Conservation (phyloP, 305 asterid species). For the Fraxinus albicans region DNA sequence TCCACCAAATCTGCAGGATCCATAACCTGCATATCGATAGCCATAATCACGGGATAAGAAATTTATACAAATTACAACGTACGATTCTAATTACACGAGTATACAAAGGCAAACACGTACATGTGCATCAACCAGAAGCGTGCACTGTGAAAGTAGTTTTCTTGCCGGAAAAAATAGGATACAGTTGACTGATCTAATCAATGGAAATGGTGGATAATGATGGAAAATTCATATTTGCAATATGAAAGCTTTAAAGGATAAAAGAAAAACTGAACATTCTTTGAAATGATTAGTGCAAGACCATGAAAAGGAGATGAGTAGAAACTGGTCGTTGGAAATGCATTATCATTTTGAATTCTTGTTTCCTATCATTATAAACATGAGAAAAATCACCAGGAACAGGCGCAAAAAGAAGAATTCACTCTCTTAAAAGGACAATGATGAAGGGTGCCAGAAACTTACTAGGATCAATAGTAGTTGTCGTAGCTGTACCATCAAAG, state of each 20-base stretch:
- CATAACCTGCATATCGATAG: conserved; percentile 57
- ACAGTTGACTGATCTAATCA: neutral
- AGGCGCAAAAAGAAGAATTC: neutral
- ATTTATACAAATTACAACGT: neutral
- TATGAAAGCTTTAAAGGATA: neutral
- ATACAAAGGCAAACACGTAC: neutral
- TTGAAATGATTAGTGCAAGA: neutral
- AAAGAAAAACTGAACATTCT: neutral
- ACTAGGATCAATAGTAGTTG: conserved; percentile 72
- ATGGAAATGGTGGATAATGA: neutral
- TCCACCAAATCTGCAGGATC: conserved; percentile 78
- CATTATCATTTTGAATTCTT: neutral
- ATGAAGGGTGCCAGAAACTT: conserved; percentile 33
- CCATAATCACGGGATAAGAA: neutral
- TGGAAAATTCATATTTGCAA: neutral
- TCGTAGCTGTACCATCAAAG: conserved; percentile 72
- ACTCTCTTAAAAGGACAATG: neutral
- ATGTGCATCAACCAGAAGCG: neutral
- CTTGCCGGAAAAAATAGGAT: neutral
- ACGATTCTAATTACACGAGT: neutral
- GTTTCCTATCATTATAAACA: neutral
- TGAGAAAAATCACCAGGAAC: neutral
- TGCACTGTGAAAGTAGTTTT: neutral
- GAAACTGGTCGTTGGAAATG: neutral
- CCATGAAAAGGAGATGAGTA: neutral